A percentile compares a stretch with the other conserved stretches of the same genome.
These are phyloP conservation scores for Cladosporium sphaerospermum DNA, from an alignment of 2,329 filamentous ascomycete genomes.

Conservation along the genomic window DNA sequence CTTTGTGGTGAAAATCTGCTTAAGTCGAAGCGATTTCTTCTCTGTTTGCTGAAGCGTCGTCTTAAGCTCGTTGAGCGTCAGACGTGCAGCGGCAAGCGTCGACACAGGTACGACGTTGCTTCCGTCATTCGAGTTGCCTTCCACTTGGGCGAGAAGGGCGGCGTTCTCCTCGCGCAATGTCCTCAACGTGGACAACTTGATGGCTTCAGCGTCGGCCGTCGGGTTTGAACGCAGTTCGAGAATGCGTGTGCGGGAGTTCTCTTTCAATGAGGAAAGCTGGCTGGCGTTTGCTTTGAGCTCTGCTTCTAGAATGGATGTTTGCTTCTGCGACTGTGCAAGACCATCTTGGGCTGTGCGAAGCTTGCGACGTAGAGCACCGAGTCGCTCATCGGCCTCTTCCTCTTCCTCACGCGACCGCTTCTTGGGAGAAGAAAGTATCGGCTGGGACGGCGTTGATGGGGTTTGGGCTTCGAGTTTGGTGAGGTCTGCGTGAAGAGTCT, in stretches of 20 bases:
- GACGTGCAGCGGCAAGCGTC: constrained; percentile 66
- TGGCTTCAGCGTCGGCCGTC: constrained; percentile 74
- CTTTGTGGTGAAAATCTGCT: constrained; percentile 88
- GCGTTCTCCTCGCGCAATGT: constrained; percentile 77
- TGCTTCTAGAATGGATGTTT: constrained; percentile 63
- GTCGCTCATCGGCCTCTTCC: constrained; percentile 58
- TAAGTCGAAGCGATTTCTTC: constrained; percentile 78
- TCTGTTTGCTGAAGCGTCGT: constrained; percentile 55
- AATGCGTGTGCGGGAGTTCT: constrained; percentile 70
- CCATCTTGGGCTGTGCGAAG: constrained; percentile 80
- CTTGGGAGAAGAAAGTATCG: constrained; percentile 55
- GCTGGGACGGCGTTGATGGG: constrained; percentile 35
- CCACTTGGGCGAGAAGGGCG: constrained; percentile 69
- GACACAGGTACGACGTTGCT: constrained; percentile 67
- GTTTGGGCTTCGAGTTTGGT: constrained; percentile 51
- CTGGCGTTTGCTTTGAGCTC: constrained; percentile 67
- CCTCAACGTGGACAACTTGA: constrained; percentile 73
- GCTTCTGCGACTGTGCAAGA: constrained; percentile 62
- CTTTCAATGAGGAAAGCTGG: constrained; percentile 62
- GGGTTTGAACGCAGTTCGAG: constrained; percentile 88
- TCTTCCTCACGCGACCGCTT: constrained; percentile 37
- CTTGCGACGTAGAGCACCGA: constrained; percentile 80
- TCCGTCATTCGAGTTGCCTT: constrained; percentile 32
- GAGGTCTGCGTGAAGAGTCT: constrained; percentile 68
- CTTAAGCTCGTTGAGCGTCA: constrained; percentile 60